phyloP scores from a whole-genome alignment of 768 basidiomycete species.

The Pholiota conissans region DNA sequence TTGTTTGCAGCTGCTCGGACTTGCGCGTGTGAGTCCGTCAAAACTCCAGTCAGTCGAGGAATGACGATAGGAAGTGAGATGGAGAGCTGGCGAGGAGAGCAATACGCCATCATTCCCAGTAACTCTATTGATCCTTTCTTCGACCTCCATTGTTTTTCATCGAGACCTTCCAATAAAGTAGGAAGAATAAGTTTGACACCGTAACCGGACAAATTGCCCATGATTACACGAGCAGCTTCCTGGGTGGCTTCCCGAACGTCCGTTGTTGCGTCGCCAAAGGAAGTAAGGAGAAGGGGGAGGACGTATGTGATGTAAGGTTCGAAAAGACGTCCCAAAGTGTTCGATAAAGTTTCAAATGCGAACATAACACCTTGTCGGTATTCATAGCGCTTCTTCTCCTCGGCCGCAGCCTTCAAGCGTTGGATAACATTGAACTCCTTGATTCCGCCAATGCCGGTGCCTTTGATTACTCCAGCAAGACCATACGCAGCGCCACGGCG shows the following conservation, averaged over 20 bases:
- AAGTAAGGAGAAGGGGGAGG: slow-evolving; percentile 77
- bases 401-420: slow-evolving; percentile 71
- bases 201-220: slow-evolving; percentile 92
- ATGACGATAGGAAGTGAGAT: slow-evolving; percentile 95
- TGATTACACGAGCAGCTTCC: slow-evolving; percentile 90
- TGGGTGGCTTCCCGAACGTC: slow-evolving; percentile 94
- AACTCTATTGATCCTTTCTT: slow-evolving; percentile 98
- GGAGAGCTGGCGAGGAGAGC: slow-evolving; percentile 92
- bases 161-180: slow-evolving; percentile 82
- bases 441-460: slow-evolving; percentile 83
- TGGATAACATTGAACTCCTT: slow-evolving; percentile 81
- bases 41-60: slow-evolving; percentile 89
- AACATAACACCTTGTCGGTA: slow-evolving; percentile 93
- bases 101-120: slow-evolving; percentile 98
- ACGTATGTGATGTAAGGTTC: slow-evolving; percentile 89
- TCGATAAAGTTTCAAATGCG: slow-evolving; percentile 89
- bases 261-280: slow-evolving; percentile 82
- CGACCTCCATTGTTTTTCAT: slow-evolving; percentile 98
- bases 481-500: slow-evolving; percentile 99
- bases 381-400: slow-evolving; percentile 89
- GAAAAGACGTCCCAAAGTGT: slow-evolving; percentile 83
- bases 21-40: slow-evolving; percentile 98
- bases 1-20: slow-evolving; percentile 91
- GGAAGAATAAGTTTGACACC: slow-evolving; percentile 96
- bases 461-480: slow-evolving; percentile 88